Evolutionary conservation across 495 filamentous ascomycete species (phyloP).

Genomic region (Amorphotheca resinae): DNA sequence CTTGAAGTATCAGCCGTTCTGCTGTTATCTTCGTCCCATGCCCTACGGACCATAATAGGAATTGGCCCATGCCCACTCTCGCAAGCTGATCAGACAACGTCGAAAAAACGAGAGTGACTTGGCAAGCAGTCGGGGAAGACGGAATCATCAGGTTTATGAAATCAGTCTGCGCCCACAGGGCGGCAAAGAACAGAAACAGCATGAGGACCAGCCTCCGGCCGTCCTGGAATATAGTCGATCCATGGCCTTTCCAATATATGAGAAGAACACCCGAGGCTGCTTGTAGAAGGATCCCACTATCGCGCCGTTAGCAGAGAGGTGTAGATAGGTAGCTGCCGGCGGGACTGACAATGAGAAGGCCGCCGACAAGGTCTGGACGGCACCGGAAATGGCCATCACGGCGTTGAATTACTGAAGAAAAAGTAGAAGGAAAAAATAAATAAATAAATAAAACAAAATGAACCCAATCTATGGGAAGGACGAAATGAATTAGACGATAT

Average conservation of each 20-base stretch:
- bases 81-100: constrained; percentile 40
- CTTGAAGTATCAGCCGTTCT: constrained; percentile 23
- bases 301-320: constrained; percentile 5
- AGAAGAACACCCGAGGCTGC: constrained; percentile 38
- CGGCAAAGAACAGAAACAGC: constrained; percentile 35
- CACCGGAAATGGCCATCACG: constrained; percentile 27
- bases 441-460: constrained; percentile 28
- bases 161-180: constrained; percentile 38
- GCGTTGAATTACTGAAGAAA: constrained; percentile 16
- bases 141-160: constrained; percentile 36
- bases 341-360: constrained; percentile 42
- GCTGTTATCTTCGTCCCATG: constrained; percentile 14
- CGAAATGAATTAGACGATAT: constrained; percentile 23
- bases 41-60: constrained; percentile 32
- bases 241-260: constrained; percentile 38
- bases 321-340: neutral
- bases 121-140: constrained; percentile 30
- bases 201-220: constrained; percentile 52
- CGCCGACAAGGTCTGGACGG: constrained; percentile 37
- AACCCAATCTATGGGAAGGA: constrained; percentile 41
- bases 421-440: constrained; percentile 22
- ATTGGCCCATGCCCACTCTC: constrained; percentile 37
- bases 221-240: constrained; percentile 37
- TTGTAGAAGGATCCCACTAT: constrained; percentile 39
- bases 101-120: constrained; percentile 34